Percentiles rank a stretch among this genome's conserved stretches.
Evolutionary conservation across 768 basidiomycete genomes (phyloP).

Genomic region (Pisolithus orientalis): DNA sequence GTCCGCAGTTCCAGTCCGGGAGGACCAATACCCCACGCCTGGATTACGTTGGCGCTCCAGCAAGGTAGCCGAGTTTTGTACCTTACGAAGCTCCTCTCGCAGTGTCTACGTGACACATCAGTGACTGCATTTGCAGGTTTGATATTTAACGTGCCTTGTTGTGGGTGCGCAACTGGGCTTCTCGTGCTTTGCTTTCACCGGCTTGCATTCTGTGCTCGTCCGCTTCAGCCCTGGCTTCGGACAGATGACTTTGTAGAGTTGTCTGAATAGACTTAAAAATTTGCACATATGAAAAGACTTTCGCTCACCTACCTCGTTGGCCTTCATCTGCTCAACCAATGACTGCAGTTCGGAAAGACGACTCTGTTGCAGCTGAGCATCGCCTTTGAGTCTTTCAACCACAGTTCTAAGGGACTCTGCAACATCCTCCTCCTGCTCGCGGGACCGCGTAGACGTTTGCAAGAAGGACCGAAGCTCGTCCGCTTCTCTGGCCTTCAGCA

Average conservation of each 20-base stretch:
- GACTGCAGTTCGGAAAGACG: conserved; percentile 51
- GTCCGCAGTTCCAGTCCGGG: conserved; percentile 31
- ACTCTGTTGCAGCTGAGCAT: conserved; percentile 41
- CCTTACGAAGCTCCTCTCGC: conserved; percentile 91
- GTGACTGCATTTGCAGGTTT: background rate
- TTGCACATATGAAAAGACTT: background rate
- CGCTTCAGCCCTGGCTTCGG: conserved; percentile 45
- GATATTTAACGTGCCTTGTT: conserved; percentile 60
- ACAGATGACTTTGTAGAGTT: conserved; percentile 36
- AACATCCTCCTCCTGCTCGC: conserved; percentile 52
- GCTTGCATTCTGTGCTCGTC: conserved; percentile 55
- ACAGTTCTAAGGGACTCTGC: conserved; percentile 46
- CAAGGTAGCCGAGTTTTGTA: conserved; percentile 87
- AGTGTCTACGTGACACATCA: conserved; percentile 51
- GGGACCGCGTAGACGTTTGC: conserved; percentile 49
- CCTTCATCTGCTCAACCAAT: conserved; percentile 43
- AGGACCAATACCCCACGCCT: conserved; percentile 89
- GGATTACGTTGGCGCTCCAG: conserved; percentile 89
- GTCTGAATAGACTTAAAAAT: conserved; percentile 30
- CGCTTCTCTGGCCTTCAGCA: conserved; percentile 69
- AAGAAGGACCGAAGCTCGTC: conserved; percentile 63
- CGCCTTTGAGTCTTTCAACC: conserved; percentile 45
- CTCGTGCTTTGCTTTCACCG: conserved; percentile 67
- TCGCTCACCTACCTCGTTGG: conserved; percentile 52
- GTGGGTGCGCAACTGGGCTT: conserved; percentile 60